phyloP scores from a whole-genome alignment of 2,329 filamentous ascomycete genomes.

The Mollisia scopiformis region DNA sequence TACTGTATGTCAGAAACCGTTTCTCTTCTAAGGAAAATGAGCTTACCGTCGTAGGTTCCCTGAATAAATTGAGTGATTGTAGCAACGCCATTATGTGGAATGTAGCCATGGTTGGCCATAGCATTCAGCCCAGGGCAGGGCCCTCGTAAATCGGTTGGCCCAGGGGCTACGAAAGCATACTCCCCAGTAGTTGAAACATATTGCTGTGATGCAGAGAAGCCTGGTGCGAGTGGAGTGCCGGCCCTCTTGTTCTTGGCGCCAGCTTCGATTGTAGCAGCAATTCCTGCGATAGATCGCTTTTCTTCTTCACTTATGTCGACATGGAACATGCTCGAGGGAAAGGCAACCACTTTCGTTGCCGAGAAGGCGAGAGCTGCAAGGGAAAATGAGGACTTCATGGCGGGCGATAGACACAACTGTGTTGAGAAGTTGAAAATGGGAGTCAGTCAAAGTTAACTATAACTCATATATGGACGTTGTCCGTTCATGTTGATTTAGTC shows the following conservation, averaged over 20 bases:
- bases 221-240: constrained; percentile 7
- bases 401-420: neutral
- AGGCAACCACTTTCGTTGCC: constrained; percentile 16
- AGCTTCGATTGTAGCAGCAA: constrained; percentile 21
- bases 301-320: constrained; percentile 20
- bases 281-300: constrained; percentile 18
- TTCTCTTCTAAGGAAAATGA: constrained; percentile 1
- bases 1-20: constrained; percentile 20
- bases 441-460: too few species aligned
- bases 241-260: constrained; percentile 10
- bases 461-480: neutral
- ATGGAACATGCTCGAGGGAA: constrained; percentile 28
- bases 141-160: constrained; percentile 22
- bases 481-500: too few species aligned
- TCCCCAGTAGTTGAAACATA: constrained; percentile 26
- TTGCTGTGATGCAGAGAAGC: constrained; percentile 25
- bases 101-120: constrained; percentile 46
- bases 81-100: constrained; percentile 43
- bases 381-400: constrained; percentile 22
- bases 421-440: too few species aligned
- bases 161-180: constrained; percentile 25
- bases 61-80: constrained; percentile 35
- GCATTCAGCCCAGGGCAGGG: constrained; percentile 46
- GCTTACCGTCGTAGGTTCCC: constrained; percentile 34
- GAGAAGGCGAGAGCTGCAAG: constrained; percentile 12